These are phyloP conservation scores for Sphaerulina musiva DNA, from an alignment of 2,329 filamentous ascomycete genomes.

Conservation along the genomic window DNA sequence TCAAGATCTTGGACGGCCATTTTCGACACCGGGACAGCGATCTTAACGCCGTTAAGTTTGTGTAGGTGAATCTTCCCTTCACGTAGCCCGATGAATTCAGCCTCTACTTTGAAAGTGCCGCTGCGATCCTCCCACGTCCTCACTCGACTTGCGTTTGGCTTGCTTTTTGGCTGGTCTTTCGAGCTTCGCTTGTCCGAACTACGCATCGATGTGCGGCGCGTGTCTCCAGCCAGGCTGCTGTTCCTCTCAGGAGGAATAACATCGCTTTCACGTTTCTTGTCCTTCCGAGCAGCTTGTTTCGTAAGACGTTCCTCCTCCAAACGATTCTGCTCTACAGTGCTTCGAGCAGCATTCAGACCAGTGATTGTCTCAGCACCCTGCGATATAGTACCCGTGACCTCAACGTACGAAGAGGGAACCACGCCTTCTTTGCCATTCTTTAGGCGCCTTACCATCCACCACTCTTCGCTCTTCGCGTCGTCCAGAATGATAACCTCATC, in stretches of 20 bases:
- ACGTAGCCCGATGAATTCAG: conserved; percentile 87
- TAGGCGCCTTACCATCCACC: conserved; percentile 90
- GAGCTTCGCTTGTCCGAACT: conserved; percentile 43
- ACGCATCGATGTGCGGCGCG: conserved; percentile 19
- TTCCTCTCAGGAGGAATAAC: conserved; percentile 68
- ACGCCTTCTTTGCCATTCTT: conserved; percentile 94
- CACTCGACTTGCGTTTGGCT: conserved; percentile 75
- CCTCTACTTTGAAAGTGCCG: conserved; percentile 94
- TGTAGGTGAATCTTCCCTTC: conserved; percentile 97
- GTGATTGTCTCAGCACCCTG: conserved; percentile 44
- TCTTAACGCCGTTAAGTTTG: conserved; percentile 97
- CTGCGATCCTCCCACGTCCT: conserved; percentile 93
- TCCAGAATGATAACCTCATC: conserved; percentile 90
- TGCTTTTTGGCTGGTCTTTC: conserved; percentile 54
- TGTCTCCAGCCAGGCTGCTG: conserved; percentile 61
- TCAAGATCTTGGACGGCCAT: conserved; percentile 95
- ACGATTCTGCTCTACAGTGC: conserved; percentile 68
- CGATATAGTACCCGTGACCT: conserved; percentile 65
- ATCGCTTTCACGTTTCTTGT: conserved; percentile 51
- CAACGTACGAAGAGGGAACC: conserved; percentile 92
- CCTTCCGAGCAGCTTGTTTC: conserved; percentile 66
- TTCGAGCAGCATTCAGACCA: conserved; percentile 55
- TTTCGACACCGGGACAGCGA: conserved; percentile 88
- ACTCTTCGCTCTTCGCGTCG: conserved; percentile 88
- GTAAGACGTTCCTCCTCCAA: conserved; percentile 77